phyloP scores from a whole-genome alignment of 139 green algal species.

The Coccomyxa sp. region DNA sequence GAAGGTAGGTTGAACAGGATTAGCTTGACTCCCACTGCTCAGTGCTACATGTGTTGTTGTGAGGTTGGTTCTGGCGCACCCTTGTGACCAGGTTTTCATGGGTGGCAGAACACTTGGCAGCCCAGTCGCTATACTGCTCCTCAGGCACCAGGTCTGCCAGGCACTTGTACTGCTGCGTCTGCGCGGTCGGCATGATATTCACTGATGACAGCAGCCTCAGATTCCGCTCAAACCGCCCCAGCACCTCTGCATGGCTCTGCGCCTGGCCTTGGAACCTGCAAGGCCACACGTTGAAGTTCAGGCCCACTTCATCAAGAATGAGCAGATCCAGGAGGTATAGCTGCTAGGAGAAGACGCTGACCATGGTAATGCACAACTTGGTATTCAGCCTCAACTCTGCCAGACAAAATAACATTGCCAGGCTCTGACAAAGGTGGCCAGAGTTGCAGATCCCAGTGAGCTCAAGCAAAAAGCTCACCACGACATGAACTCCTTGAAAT shows the following conservation, averaged over 20 bases:
- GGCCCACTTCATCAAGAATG: background rate
- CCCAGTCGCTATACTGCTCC: constrained; percentile 55
- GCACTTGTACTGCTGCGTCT: constrained; percentile 9
- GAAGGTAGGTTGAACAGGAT: no score
- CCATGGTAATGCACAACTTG: background rate
- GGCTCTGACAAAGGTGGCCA: background rate
- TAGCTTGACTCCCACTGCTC: no score
- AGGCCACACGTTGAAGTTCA: background rate
- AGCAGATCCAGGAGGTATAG: background rate
- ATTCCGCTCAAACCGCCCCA: constrained; percentile 70
- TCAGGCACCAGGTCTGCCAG: constrained; percentile 64
- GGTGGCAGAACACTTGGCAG: constrained; percentile 43
- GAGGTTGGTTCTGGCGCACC: constrained; percentile 40
- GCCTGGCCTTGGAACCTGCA: constrained; percentile 19
- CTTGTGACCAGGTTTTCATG: constrained; percentile 67
- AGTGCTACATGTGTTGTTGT: no score
- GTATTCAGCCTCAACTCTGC: background rate
- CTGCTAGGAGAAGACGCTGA: background rate
- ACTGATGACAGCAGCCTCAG: constrained; percentile 52
- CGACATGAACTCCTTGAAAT: constrained; percentile 53
- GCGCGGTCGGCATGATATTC: constrained; percentile 43
- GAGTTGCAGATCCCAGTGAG: background rate
- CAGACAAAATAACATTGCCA: background rate
- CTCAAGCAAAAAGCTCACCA: background rate
- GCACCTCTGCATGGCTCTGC: constrained; percentile 45